Evolutionary conservation across 2,329 filamentous ascomycete genomes (phyloP), one percentile per base, ranked within the genome.

Genomic region (Fusarium sp.): DNA sequence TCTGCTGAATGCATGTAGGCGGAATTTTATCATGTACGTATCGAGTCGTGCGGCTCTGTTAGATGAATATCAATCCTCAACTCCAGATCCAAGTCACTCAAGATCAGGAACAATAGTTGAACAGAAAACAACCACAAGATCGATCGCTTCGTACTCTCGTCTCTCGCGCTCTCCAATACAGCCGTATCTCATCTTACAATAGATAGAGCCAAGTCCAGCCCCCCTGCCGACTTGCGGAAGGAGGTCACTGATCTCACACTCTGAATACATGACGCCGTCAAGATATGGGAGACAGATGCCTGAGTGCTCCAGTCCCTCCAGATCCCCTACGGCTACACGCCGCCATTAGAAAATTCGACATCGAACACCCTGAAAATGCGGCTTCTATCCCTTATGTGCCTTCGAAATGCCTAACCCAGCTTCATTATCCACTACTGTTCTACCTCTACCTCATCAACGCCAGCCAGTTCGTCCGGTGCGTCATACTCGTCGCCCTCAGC

Each of bases 361-460:
- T 79, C 74, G 74, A 77, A 78, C 75, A 76, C 76, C 75, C 73
- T 76, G 74, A 77, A 78, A 77, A 79, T 78, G 75, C 71, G 72
- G 67, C 76, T 68, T 77, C 75, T 79, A 78, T 79, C 76, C 75
- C 66, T 71, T 75, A 75, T 79, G 70, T 79, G 77, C 74, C 73
- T 70, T 73, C 52, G 69, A 75, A 77, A 78, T 77, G 67, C 66
- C 69, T 70, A 61, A 69, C 69, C 74, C 69, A 69, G 71, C 69
- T 71, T 73, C 63, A 72, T 79, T 76, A 77, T 70, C 61, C 57
- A 73, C 71, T 81, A 80, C 69, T 73, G 72, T 74, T 80, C 79
- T 57, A 63, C 77, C 33, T 81, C 81, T 42, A 80, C 83, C 78
- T 90, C 89, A 65, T 88, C 88, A 59, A 86, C 87, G 68, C 88